Evolutionary conservation across 176 grass and related monocot species (phyloP).

Genomic region (Eleusine coracana): DNA sequence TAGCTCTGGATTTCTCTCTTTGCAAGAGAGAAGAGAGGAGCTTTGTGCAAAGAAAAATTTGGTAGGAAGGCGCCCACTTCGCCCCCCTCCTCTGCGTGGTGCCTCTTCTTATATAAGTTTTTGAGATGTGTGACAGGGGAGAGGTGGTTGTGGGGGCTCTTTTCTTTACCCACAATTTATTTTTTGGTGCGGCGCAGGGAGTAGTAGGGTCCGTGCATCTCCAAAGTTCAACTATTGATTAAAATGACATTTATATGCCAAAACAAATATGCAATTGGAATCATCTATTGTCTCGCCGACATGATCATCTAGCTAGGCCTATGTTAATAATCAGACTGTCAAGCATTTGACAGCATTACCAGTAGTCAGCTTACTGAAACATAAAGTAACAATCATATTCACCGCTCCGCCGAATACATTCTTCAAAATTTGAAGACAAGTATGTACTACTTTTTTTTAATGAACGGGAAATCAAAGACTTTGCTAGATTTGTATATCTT

Average conservation of each 20-base stretch:
- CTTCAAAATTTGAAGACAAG: too few species aligned
- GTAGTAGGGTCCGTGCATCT: conserved; percentile 37
- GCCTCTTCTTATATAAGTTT: conserved; percentile 60
- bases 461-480: background rate
- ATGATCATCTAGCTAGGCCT: background rate
- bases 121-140: conserved; percentile 41
- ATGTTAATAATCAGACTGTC: background rate
- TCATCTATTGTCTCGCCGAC: background rate
- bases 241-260: background rate
- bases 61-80: conserved; percentile 47
- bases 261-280: background rate
- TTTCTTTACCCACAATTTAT: conserved; percentile 35
- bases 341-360: background rate
- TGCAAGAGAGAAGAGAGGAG: conserved; percentile 29
- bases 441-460: background rate
- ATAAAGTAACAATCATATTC: background rate
- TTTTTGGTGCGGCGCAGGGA: conserved; percentile 45
- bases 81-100: conserved; percentile 13
- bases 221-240: background rate
- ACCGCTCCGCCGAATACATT: too few species aligned
- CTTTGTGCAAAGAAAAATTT: conserved; percentile 43
- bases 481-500: background rate
- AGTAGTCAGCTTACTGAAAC: background rate
- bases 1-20: conserved; percentile 44
- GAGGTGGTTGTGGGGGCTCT: conserved; percentile 41